Evolutionary conservation across 2,329 filamentous ascomycete species (phyloP).

Genomic region (Microsporum canis): DNA sequence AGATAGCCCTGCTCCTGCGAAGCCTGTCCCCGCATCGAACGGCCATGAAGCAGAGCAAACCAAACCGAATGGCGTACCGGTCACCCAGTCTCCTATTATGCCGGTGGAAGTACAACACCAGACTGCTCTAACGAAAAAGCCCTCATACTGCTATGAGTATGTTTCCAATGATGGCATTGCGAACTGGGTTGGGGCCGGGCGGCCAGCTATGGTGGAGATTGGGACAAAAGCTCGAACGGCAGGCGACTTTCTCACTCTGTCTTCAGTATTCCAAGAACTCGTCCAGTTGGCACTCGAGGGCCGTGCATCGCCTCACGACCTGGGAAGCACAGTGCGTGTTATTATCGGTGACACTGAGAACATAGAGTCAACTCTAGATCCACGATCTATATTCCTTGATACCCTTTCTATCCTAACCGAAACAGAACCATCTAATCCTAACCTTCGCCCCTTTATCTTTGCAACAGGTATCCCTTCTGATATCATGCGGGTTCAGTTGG

Average conservation of each 20-base stretch:
- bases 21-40: constrained; percentile 22
- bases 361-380: constrained; percentile 42
- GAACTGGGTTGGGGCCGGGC: constrained; percentile 57
- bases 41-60: constrained; percentile 21
- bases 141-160: constrained; percentile 58
- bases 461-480: constrained; percentile 60
- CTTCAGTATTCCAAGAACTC: constrained; percentile 72
- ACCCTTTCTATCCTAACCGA: constrained; percentile 70
- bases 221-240: constrained; percentile 54
- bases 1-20: constrained; percentile 18
- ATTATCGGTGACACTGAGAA: constrained; percentile 52
- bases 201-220: constrained; percentile 54
- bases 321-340: constrained; percentile 61
- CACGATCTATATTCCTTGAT: constrained; percentile 67
- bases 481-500: constrained; percentile 71
- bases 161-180: constrained; percentile 59
- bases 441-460: constrained; percentile 57
- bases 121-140: constrained; percentile 14
- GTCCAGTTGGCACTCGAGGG: constrained; percentile 62
- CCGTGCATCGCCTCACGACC: constrained; percentile 54
- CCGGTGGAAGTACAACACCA: constrained; percentile 9
- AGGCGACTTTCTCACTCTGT: constrained; percentile 57
- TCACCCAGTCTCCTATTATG: constrained; percentile 17
- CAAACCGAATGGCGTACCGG: constrained; percentile 22
- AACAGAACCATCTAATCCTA: constrained; percentile 47